phyloP scores from a whole-genome alignment of 108 stramenopile species.

The Schizochytrium sp. region DNA sequence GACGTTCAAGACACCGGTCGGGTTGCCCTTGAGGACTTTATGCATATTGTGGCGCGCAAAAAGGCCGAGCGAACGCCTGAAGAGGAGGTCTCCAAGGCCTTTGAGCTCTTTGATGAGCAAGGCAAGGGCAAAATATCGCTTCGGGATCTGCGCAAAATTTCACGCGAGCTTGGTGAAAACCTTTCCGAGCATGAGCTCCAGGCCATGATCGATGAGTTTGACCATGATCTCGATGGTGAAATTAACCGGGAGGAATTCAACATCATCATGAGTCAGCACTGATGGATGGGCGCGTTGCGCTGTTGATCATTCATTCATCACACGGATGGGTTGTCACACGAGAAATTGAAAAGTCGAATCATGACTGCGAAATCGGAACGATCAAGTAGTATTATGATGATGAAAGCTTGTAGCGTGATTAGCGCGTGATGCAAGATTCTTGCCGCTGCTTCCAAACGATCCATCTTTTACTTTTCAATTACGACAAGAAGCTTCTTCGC shows the following conservation, averaged over 20 bases:
- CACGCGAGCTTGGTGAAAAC: slow-evolving; percentile 55
- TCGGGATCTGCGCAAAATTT: slow-evolving; percentile 43
- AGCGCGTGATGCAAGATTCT: too few relatives aligned
- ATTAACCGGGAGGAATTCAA: slow-evolving; percentile 31
- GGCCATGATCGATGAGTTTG: slow-evolving; percentile 48
- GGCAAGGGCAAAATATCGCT: slow-evolving; percentile 38
- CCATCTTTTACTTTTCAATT: too few relatives aligned
- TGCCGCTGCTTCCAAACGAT: too few relatives aligned
- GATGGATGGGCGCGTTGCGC: too few relatives aligned
- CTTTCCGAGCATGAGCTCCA: slow-evolving; percentile 46
- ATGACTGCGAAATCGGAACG: too few relatives aligned
- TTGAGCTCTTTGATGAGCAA: slow-evolving; percentile 51
- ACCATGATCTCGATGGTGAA: slow-evolving; percentile 34
- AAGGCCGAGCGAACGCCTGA: slow-evolving; percentile 47
- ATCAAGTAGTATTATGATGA: too few relatives aligned
- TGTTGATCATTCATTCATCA: too few relatives aligned
- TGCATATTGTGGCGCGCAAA: slow-evolving; percentile 38
- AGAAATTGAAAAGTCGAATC: too few relatives aligned
- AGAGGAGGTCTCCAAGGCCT: slow-evolving; percentile 57
- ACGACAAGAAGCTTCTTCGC: too few relatives aligned
- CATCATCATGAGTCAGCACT: slow-evolving; percentile 25
- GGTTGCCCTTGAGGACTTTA: slow-evolving; percentile 41
- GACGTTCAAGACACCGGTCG: slow-evolving; percentile 38
- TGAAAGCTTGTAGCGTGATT: too few relatives aligned
- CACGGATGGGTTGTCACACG: too few relatives aligned